These are phyloP conservation scores for Nicotiana paniculata DNA, from an alignment of 257 asterid genomes.

Conservation along the genomic window DNA sequence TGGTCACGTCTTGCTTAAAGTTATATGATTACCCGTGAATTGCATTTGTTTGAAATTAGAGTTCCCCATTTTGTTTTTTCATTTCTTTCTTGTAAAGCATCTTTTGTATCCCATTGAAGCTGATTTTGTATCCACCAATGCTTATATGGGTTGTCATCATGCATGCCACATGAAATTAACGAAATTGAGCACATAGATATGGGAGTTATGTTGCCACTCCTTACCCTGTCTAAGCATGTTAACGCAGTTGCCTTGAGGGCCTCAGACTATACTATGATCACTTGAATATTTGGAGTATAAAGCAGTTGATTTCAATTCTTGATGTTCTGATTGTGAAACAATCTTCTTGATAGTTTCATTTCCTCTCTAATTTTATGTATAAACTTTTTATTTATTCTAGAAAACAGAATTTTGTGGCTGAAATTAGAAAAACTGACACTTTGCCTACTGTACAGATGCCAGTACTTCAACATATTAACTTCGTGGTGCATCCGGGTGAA, in stretches of 20 bases:
- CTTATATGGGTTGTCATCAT: slow-evolving; percentile 1
- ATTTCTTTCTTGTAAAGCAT: neutral
- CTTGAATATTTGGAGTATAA: neutral
- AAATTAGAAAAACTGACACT: slow-evolving; percentile 6
- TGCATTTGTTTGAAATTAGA: neutral
- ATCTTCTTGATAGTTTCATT: neutral
- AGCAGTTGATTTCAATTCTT: neutral
- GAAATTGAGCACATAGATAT: neutral
- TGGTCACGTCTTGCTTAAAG: neutral
- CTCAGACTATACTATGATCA: neutral
- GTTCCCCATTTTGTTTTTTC: neutral
- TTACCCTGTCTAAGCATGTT: neutral
- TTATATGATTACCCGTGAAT: neutral
- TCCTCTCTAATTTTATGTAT: neutral
- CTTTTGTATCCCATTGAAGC: neutral
- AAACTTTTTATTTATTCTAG: neutral
- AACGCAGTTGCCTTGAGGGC: neutral
- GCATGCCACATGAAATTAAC: neutral
- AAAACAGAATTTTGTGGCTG: neutral
- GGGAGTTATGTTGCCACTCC: neutral
- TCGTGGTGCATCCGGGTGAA: slow-evolving; percentile 76
- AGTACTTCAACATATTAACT: slow-evolving; percentile 57
- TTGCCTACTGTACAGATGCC: slow-evolving; percentile 49
- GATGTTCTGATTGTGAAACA: neutral
- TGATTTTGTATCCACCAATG: neutral